These are phyloP conservation scores for Hypoxylon cercidicola DNA, from an alignment of 495 filamentous ascomycete species.

Conservation along the genomic window DNA sequence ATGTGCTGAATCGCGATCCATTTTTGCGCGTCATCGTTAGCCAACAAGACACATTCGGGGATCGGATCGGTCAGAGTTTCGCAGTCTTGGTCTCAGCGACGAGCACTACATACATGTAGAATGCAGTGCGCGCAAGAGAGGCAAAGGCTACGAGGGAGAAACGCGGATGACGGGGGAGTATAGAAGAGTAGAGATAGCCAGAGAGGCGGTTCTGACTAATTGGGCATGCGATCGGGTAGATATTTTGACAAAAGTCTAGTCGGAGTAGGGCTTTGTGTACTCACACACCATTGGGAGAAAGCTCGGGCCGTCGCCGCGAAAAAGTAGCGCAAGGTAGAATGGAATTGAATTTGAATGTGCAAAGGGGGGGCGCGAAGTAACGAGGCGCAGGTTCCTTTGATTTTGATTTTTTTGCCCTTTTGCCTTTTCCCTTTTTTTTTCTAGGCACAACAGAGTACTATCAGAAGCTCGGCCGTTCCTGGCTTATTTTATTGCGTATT, in stretches of 20 bases:
- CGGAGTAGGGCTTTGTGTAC: constrained; percentile 24
- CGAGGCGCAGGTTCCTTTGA: constrained; percentile 31
- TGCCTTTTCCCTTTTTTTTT: background rate
- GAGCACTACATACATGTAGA: constrained; percentile 20
- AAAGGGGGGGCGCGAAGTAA: constrained; percentile 15
- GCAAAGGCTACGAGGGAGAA: constrained; percentile 10
- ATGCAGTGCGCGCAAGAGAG: constrained; percentile 15
- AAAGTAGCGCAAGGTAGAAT: constrained; percentile 14
- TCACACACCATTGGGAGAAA: constrained; percentile 39
- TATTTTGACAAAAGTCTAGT: constrained; percentile 3
- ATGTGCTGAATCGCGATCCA: constrained; percentile 41
- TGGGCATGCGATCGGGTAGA: constrained; percentile 23
- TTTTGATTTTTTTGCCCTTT: too few species aligned
- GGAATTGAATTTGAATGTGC: constrained; percentile 17
- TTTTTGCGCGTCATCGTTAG: constrained; percentile 44
- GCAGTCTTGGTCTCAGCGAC: constrained; percentile 14
- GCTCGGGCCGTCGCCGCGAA: constrained; percentile 7
- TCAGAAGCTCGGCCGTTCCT: constrained; percentile 16
- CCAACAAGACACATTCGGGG: constrained; percentile 17
- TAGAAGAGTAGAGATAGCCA: background rate
- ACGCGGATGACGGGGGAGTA: background rate
- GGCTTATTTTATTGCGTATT: constrained; percentile 6
- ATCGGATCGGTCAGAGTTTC: too few species aligned
- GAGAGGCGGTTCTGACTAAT: constrained; percentile 16
- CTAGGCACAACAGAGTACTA: constrained; percentile 19